phyloP scores from a whole-genome alignment of 495 filamentous ascomycete species.

The Physcia stellaris region DNA sequence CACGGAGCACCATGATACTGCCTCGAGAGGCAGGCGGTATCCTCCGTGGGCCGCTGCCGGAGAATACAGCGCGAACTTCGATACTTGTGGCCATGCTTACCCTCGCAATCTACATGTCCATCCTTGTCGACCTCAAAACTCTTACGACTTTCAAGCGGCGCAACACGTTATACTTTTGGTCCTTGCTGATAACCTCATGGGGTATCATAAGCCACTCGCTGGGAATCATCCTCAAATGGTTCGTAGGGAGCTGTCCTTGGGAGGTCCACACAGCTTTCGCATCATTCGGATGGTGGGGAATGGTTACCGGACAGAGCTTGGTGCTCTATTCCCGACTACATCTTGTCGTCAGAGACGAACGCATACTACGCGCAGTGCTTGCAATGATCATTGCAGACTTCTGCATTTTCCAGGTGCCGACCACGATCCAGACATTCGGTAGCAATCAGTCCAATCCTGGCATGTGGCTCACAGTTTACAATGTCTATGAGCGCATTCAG shows the following conservation, averaged over 20 bases:
- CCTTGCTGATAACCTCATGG: conserved; percentile 22
- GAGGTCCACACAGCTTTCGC: conserved; percentile 13
- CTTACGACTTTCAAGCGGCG: conserved; percentile 29
- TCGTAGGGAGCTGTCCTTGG: conserved; percentile 25
- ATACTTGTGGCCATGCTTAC: conserved; percentile 13
- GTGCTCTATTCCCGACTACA: conserved; percentile 25
- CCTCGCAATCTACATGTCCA: conserved; percentile 23
- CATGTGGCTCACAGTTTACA: conserved; percentile 32
- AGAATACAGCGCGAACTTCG: conserved; percentile 8
- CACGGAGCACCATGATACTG: too few relatives aligned
- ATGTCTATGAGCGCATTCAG: conserved; percentile 48
- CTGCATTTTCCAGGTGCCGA: conserved; percentile 18
- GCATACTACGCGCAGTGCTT: conserved; percentile 16
- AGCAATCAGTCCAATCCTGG: conserved; percentile 18
- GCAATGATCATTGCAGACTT: conserved; percentile 20
- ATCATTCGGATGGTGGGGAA: conserved; percentile 45
- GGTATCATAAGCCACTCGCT: conserved; percentile 25
- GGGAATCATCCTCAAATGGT: conserved; percentile 33
- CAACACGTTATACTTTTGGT: conserved; percentile 31
- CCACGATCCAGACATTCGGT: conserved; percentile 16
- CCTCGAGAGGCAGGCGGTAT: too few relatives aligned
- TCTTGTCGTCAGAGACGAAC: conserved; percentile 16
- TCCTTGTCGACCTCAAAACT: conserved; percentile 23
- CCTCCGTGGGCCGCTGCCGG: conserved; percentile 8
- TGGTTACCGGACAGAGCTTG: conserved; percentile 50